Conservation (phyloP, 371 early-diverging fungal genomes). For the Rhizomucor pusillus region DNA sequence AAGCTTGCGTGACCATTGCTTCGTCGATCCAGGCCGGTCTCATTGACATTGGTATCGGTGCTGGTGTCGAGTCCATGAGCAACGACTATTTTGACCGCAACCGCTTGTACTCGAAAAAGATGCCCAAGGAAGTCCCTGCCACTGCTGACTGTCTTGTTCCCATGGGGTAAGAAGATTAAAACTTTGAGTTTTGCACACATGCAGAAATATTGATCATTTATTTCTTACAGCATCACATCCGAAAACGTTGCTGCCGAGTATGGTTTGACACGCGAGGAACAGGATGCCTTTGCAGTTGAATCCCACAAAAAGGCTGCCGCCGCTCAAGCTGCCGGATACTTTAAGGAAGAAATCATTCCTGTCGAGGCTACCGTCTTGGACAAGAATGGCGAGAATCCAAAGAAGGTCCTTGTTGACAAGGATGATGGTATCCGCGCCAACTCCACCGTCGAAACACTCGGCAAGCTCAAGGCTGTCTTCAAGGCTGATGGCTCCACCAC, state of each 20-base stretch:
- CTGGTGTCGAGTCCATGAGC: conserved; percentile 99
- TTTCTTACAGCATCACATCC: conserved; percentile 69
- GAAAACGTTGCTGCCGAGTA: conserved; percentile 94
- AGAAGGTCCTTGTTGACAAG: conserved; percentile 56
- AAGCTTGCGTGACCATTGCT: conserved; percentile 90
- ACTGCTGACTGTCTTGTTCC: conserved; percentile 84
- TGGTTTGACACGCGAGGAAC: conserved; percentile 75
- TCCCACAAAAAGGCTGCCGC: conserved; percentile 80
- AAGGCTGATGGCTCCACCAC: conserved; percentile 85
- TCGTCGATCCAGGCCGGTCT: conserved; percentile 86
- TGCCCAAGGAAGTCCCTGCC: conserved; percentile 58
- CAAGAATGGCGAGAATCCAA: conserved; percentile 69
- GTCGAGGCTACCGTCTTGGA: conserved; percentile 75
- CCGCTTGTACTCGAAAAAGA: conserved; percentile 54
- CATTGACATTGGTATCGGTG: conserved; percentile 96
- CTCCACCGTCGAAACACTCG: conserved; percentile 74
- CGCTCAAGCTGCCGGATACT: conserved; percentile 89
- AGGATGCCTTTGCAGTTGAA: conserved; percentile 85
- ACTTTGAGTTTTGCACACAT: no score
- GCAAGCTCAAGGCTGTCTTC: conserved; percentile 92
- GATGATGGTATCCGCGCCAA: conserved; percentile 95
- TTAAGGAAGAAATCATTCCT: conserved; percentile 92
- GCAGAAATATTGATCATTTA: background rate
- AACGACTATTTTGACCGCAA: conserved; percentile 69
- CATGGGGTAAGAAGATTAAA: conserved; percentile 65